A percentile compares a stretch with the other conserved stretches of the same genome.
These are phyloP conservation scores for Citrus inodora DNA, from an alignment of 345 rosid species.

Conservation along the genomic window DNA sequence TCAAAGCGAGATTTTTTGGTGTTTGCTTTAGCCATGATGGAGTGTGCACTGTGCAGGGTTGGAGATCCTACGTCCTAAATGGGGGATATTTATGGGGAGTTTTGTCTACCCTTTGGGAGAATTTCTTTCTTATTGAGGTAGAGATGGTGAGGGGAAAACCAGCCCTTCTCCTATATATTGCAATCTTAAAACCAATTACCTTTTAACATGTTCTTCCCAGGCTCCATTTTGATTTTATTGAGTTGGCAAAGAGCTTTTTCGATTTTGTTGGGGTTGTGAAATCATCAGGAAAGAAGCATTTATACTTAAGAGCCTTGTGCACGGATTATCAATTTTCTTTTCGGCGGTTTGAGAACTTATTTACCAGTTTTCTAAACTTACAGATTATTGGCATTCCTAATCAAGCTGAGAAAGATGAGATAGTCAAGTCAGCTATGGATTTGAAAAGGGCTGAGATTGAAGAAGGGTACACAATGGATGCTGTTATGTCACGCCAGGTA, in stretches of 20 bases:
- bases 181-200: background rate
- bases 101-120: background rate
- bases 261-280: background rate
- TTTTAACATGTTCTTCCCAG: background rate
- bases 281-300: background rate
- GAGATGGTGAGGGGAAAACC: background rate
- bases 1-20: background rate
- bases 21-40: background rate
- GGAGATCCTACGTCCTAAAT: background rate
- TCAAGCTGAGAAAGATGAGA: constrained; percentile 89
- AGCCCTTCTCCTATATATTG: background rate
- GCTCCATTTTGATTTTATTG: background rate
- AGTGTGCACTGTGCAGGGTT: background rate
- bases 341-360: background rate
- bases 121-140: background rate
- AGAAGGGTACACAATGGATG: constrained; percentile 85
- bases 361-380: constrained; percentile 16
- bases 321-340: background rate
- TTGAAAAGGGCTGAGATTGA: constrained; percentile 74
- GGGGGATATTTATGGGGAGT: background rate
- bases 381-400: constrained; percentile 77
- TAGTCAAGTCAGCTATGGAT: constrained; percentile 75
- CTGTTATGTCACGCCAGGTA: constrained; percentile 77
- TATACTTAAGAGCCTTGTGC: background rate
- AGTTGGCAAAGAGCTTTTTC: background rate